Evolutionary conservation across 140 eudicot genomes (phyloP).

Genomic region (Senecio squalidus): DNA sequence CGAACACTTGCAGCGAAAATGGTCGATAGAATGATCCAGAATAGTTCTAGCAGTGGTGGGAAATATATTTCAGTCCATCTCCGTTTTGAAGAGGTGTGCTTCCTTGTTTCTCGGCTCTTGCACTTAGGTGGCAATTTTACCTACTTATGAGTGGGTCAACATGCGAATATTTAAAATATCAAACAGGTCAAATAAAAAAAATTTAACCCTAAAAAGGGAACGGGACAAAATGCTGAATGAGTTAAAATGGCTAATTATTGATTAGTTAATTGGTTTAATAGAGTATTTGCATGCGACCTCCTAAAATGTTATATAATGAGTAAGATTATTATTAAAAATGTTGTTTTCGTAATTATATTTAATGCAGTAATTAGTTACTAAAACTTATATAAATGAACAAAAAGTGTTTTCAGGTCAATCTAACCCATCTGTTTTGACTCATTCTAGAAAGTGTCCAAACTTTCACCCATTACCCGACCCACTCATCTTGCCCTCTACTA

Average conservation of each 20-base stretch:
- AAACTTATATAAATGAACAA: too few species aligned
- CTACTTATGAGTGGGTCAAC: background rate
- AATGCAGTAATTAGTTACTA: too few species aligned
- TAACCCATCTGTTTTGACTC: too few species aligned
- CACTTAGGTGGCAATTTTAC: background rate
- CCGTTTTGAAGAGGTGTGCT: slow-evolving; percentile 88
- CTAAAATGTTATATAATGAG: too few species aligned
- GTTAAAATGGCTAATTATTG: background rate
- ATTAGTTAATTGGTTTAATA: too few species aligned
- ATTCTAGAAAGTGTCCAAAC: too few species aligned
- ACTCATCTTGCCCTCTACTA: background rate
- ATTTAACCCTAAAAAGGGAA: background rate
- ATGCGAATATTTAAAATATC: too few species aligned
- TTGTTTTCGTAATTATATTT: background rate
- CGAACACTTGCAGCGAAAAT: slow-evolving; percentile 93
- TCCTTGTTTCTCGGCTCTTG: background rate
- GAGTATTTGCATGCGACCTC: too few species aligned
- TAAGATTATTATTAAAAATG: too few species aligned
- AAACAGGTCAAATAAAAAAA: too few species aligned
- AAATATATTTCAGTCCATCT: slow-evolving; percentile 93
- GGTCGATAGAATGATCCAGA: slow-evolving; percentile 90
- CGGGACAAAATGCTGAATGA: background rate
- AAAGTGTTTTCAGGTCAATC: too few species aligned
- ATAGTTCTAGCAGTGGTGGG: slow-evolving; percentile 67
- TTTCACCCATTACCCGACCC: background rate